phyloP scores from a whole-genome alignment of 805 yeast genomes.

The Schwanniomyces polymorphus region DNA sequence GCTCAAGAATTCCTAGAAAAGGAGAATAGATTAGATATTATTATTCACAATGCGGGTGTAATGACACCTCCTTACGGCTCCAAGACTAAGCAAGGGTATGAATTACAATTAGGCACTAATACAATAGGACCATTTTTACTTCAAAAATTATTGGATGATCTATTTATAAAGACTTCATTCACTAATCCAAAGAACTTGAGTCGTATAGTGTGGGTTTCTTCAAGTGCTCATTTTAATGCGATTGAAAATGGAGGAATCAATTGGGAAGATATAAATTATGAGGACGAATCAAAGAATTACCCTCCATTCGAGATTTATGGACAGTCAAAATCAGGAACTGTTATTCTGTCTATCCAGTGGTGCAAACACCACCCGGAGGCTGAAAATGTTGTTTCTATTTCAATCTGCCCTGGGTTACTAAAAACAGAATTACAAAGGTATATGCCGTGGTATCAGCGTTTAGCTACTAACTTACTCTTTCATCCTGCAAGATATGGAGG shows the following conservation, averaged over 20 bases:
- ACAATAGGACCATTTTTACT: conserved; percentile 45
- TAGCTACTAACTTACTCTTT: conserved; percentile 14
- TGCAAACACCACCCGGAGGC: background rate
- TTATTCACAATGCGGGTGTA: conserved; percentile 27
- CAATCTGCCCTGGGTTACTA: conserved; percentile 44
- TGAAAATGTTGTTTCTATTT: conserved; percentile 29
- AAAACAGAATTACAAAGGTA: conserved; percentile 33
- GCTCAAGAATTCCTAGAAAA: conserved; percentile 18
- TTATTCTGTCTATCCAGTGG: background rate
- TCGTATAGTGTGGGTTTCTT: conserved; percentile 47
- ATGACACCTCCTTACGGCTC: conserved; percentile 25
- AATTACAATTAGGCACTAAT: conserved; percentile 48
- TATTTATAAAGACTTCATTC: conserved; percentile 31
- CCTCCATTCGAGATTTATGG: conserved; percentile 25
- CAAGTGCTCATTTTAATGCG: conserved; percentile 18
- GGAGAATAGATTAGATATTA: conserved; percentile 16
- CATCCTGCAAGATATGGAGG: conserved; percentile 35
- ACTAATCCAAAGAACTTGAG: conserved; percentile 20
- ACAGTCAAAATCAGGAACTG: conserved; percentile 41
- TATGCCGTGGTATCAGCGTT: conserved; percentile 8
- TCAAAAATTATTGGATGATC: conserved; percentile 36
- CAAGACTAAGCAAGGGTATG: conserved; percentile 42
- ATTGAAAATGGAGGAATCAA: conserved; percentile 27
- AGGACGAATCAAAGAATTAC: conserved; percentile 9
- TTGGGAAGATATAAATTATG: conserved; percentile 28